Conservation (phyloP, 139 green algal genomes). For the Pedinophyceae sp. region DNA sequence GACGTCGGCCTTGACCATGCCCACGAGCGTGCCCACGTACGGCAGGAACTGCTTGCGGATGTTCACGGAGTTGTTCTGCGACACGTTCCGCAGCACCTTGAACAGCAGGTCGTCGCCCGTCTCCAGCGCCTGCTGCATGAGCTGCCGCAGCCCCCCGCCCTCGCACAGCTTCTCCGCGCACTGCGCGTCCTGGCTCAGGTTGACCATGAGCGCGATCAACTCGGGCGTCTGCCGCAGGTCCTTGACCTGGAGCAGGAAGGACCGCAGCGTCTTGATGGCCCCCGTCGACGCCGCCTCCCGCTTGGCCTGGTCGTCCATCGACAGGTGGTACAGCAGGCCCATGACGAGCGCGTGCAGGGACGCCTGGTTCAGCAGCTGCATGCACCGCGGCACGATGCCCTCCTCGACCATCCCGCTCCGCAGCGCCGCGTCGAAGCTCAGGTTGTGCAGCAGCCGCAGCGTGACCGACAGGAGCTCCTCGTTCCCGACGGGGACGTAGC, state of each 20-base stretch:
- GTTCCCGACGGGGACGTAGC: conserved; percentile 43
- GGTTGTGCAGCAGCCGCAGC: conserved; percentile 73
- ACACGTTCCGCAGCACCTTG: conserved; percentile 54
- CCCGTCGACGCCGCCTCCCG: conserved; percentile 58
- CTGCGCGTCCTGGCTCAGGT: conserved; percentile 51
- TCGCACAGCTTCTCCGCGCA: conserved; percentile 55
- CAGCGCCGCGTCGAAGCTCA: conserved; percentile 56
- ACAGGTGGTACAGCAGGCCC: conserved; percentile 70
- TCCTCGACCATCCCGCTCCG: conserved; percentile 56
- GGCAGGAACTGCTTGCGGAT: conserved; percentile 35
- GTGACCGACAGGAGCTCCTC: conserved; percentile 42
- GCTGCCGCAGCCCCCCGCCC: conserved; percentile 35
- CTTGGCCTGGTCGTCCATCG: conserved; percentile 60
- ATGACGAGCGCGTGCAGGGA: conserved; percentile 40
- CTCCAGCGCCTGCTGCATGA: conserved; percentile 27
- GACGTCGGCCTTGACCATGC: conserved; percentile 38
- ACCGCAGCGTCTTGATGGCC: conserved; percentile 23
- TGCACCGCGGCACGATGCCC: conserved; percentile 34
- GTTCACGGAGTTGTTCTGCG: conserved; percentile 24
- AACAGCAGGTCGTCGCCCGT: conserved; percentile 53
- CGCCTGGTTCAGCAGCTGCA: conserved; percentile 34
- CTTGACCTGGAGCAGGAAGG: conserved; percentile 29
- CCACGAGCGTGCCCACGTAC: conserved; percentile 42
- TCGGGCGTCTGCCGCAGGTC: conserved; percentile 45
- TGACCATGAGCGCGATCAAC: conserved; percentile 67